A percentile compares a stretch with the other conserved stretches of the same genome.
phyloP scores from a whole-genome alignment of 306 rosid genomes.

The Chamaecrista fasciculata region DNA sequence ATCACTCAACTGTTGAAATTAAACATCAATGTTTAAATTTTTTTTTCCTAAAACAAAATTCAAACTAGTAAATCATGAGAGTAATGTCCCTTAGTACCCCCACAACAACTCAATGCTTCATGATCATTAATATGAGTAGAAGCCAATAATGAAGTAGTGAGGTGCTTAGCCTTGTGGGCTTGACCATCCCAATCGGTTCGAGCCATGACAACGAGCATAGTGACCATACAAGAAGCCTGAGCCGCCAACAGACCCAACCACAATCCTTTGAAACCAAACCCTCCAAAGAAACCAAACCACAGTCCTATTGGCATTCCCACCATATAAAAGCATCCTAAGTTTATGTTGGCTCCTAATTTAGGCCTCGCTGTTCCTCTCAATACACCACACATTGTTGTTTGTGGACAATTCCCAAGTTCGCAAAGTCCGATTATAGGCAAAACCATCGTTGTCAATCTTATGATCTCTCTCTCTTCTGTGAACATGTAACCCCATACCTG shows the following conservation, averaged over 20 bases:
- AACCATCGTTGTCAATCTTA: slow-evolving; percentile 25
- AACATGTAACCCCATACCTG: slow-evolving; percentile 38
- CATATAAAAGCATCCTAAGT: slow-evolving; percentile 32
- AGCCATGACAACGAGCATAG: slow-evolving; percentile 36
- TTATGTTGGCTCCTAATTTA: slow-evolving; percentile 31
- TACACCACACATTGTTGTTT: slow-evolving; percentile 39
- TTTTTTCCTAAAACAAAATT: too few relatives aligned
- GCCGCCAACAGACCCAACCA: slow-evolving; percentile 43
- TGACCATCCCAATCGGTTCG: slow-evolving; percentile 36
- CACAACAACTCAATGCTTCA: too few relatives aligned
- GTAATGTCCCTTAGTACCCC: too few relatives aligned
- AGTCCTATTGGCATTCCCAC: slow-evolving; percentile 38
- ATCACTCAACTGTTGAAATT: too few relatives aligned
- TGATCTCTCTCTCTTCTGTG: slow-evolving; percentile 22
- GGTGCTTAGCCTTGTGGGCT: slow-evolving; percentile 29
- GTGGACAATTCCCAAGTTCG: slow-evolving; percentile 41
- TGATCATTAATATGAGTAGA: too few relatives aligned
- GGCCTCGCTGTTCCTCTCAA: slow-evolving; percentile 46
- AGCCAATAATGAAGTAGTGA: slow-evolving; percentile 5
- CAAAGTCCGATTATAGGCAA: slow-evolving; percentile 39
- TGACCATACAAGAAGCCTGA: slow-evolving; percentile 33
- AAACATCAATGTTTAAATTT: too few relatives aligned
- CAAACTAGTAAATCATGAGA: too few relatives aligned
- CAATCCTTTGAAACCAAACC: slow-evolving; percentile 34
- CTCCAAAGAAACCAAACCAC: slow-evolving; percentile 32